Evolutionary conservation across 2,329 filamentous ascomycete species (phyloP).

Genomic region (Herpomyces periplanetae): DNA sequence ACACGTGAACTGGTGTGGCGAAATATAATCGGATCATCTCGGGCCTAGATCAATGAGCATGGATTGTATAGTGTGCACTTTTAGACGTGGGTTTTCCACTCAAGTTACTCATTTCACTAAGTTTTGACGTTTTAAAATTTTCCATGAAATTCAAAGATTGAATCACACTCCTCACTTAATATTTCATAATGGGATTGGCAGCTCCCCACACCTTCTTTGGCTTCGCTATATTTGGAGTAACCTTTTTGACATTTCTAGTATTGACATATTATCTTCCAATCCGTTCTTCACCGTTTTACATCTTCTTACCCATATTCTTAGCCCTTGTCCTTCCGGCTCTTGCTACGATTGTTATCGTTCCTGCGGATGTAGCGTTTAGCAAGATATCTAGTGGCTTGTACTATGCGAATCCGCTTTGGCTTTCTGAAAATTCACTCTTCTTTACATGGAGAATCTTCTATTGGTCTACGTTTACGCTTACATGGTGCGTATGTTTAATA

Average conservation of each 20-base stretch:
- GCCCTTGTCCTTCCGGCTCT: slow-evolving; percentile 66
- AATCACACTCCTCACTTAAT: too few relatives aligned
- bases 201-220: slow-evolving; percentile 38
- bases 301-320: slow-evolving; percentile 70
- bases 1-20: too few relatives aligned
- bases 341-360: slow-evolving; percentile 67
- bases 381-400: slow-evolving; percentile 19
- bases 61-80: too few relatives aligned
- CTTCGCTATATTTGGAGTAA: slow-evolving; percentile 30
- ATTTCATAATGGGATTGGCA: too few relatives aligned
- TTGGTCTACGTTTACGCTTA: slow-evolving; percentile 80
- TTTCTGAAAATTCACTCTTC: slow-evolving; percentile 32
- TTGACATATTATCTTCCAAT: slow-evolving; percentile 64
- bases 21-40: too few relatives aligned
- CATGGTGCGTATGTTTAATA: slow-evolving; percentile 23
- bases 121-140: too few relatives aligned
- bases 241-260: slow-evolving; percentile 35
- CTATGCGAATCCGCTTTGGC: slow-evolving; percentile 41
- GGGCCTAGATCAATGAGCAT: too few relatives aligned
- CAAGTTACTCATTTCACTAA: too few relatives aligned
- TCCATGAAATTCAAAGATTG: too few relatives aligned
- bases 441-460: slow-evolving; percentile 84
- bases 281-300: slow-evolving; percentile 55
- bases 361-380: slow-evolving; percentile 70
- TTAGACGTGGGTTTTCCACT: too few relatives aligned